Evolutionary conservation across 2,329 filamentous ascomycete genomes (phyloP).

Genomic region (Aphanocladium album): DNA sequence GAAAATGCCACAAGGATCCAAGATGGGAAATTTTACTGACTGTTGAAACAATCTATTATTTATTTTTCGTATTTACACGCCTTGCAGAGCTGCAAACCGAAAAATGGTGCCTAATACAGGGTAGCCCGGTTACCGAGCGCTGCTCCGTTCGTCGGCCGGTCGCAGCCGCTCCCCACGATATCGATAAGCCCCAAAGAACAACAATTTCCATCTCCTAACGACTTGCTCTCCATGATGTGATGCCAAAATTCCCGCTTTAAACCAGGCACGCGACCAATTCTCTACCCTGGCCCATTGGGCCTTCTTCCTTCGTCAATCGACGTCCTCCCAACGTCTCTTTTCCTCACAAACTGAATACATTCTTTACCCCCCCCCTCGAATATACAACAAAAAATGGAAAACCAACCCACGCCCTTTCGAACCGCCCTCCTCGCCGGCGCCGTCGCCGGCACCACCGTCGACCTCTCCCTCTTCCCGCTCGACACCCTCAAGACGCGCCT

Average conservation of each 20-base stretch:
- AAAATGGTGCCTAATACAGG: neutral
- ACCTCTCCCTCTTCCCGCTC: slow-evolving; percentile 94
- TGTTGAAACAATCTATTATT: too few species aligned
- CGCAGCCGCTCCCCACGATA: neutral
- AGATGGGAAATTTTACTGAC: too few species aligned
- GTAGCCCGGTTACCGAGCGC: slow-evolving; percentile 3
- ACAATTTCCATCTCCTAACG: slow-evolving; percentile 6
- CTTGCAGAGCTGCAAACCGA: neutral
- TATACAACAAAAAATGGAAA: neutral
- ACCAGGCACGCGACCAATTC: neutral
- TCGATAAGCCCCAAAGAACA: slow-evolving; percentile 6
- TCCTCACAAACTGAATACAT: too few species aligned
- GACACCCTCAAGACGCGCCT: slow-evolving; percentile 98
- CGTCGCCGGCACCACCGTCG: slow-evolving; percentile 89
- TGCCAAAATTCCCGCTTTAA: neutral
- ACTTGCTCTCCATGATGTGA: neutral
- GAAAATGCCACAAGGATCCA: too few species aligned
- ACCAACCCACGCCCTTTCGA: slow-evolving; percentile 43
- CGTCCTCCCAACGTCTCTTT: too few species aligned
- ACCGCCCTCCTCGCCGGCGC: slow-evolving; percentile 73
- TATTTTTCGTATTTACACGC: neutral
- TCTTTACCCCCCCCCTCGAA: neutral
- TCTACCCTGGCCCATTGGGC: neutral
- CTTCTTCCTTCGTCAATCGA: neutral
- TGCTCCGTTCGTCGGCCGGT: slow-evolving; percentile 4